These are phyloP conservation scores for Xylaria sp. DNA, from an alignment of 2,329 filamentous ascomycete species.

Conservation along the genomic window DNA sequence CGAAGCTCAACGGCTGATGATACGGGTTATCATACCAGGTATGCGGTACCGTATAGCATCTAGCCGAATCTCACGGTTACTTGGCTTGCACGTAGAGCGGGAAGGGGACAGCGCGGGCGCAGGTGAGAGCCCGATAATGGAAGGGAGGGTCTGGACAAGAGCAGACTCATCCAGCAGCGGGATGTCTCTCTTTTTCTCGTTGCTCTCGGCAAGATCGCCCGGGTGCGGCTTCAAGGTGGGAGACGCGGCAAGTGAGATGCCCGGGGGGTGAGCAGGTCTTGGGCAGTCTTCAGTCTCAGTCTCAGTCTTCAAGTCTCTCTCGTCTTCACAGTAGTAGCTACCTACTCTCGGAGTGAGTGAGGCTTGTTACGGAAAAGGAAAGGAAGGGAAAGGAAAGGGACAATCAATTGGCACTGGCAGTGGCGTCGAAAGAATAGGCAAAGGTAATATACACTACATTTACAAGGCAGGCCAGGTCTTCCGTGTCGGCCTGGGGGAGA, in stretches of 20 bases:
- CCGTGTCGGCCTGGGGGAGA: background rate
- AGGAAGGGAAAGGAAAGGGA: constrained; percentile 1
- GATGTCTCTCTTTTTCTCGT: constrained; percentile 1
- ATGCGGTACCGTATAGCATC: background rate
- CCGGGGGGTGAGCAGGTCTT: background rate
- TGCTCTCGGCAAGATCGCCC: constrained; percentile 2
- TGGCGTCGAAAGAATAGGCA: constrained; percentile 22
- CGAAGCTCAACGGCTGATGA: background rate
- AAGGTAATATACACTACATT: constrained; percentile 20
- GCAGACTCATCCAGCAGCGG: background rate
- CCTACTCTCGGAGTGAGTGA: background rate
- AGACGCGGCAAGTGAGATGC: background rate
- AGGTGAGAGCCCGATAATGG: background rate
- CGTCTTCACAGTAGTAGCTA: constrained; percentile 1
- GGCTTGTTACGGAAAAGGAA: constrained; percentile 12
- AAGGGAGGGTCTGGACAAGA: background rate
- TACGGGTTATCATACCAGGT: background rate
- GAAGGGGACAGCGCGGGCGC: background rate
- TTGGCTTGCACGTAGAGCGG: background rate
- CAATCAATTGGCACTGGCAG: constrained; percentile 20
- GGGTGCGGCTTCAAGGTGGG: constrained; percentile 1
- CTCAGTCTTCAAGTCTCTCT: background rate
- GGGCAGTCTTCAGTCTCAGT: background rate
- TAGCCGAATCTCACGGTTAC: background rate
- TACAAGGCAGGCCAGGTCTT: background rate